Base-by-base conservation (phyloP, 1,139 yeast genomes). In the Blastobotrys ciferrii region DNA sequence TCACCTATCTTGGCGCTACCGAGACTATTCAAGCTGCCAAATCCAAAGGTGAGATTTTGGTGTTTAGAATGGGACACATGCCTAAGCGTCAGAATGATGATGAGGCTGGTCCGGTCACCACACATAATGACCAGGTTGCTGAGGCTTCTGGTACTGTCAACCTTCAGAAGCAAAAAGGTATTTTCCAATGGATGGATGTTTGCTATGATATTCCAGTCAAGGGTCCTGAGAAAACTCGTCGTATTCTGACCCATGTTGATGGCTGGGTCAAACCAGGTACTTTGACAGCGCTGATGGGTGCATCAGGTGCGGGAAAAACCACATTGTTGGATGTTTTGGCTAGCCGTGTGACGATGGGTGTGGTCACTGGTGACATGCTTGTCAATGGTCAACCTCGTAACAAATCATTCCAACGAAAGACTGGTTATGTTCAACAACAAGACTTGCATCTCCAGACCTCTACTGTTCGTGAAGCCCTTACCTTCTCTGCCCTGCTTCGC, bases 11-110 rank as follows among this genome's bases (percentile, higher is more conserved):
- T 59, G 41, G 72, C 6, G 74, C 81, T 53, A 78, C 82, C 52
- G 91, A 84, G 68, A 68, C 69, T 53, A 83, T 83, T 61, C 84
- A 82, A 60, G 87, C 89, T 64, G 80, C 87, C 18, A 78, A 81
- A 70, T 89, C 87, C 64, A 84, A 82, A 71, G 96, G 95, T 70
- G 96, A 87, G 69, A 77, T 86, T 47, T 73, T 85, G 50, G 76
- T 87, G 41, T 87, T 81, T 73, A 83, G 82, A 53, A 66, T 72
- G 43, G 73, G 82, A 3, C 65, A 66, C 44, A 55, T 69, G 49
- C 61, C 62, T 52, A 62, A 64, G 43, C 54, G 52, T 49, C 23
- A 38, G 12, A 62, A 67, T 49, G 63, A 66, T 41, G 61, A 54
- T 18, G 62, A 62, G 35, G 43, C 53, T 13, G 42, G 49, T 12